Evolutionary conservation across 2,329 filamentous ascomycete genomes (phyloP).

Genomic region (Alternaria arborescens): DNA sequence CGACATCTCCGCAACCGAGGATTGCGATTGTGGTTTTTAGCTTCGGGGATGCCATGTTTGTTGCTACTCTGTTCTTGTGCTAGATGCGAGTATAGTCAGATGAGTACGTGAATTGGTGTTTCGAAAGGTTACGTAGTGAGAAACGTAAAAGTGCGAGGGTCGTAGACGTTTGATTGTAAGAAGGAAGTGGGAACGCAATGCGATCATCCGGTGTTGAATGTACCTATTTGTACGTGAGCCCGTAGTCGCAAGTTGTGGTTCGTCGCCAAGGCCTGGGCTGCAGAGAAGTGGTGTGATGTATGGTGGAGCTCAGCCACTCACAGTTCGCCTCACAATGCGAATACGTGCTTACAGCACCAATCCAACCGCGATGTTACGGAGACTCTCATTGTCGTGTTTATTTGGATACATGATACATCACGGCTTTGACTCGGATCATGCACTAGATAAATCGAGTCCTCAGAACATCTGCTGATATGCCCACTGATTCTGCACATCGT

Average conservation of each 20-base stretch:
- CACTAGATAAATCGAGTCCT: not conserved
- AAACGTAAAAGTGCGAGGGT: not conserved
- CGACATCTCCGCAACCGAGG: conserved; percentile 62
- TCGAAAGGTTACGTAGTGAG: not conserved
- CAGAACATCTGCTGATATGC: not conserved
- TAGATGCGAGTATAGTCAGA: not conserved
- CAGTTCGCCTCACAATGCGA: conserved; percentile 7
- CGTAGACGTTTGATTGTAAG: not conserved
- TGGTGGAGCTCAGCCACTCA: conserved; percentile 15
- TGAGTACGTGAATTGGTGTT: not conserved
- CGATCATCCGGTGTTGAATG: conserved; percentile 10
- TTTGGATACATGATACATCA: not conserved
- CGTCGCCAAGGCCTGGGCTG: conserved; percentile 31
- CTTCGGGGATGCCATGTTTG: conserved; percentile 34
- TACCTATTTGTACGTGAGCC: not conserved
- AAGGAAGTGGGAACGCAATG: not conserved
- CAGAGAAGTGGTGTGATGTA: conserved; percentile 30
- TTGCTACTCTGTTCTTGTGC: not conserved
- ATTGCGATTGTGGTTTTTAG: conserved; percentile 57
- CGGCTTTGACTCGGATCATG: not conserved
- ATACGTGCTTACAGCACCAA: not conserved
- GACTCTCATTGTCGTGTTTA: not conserved
- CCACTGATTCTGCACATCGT: conserved; percentile 48
- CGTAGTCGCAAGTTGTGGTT: conserved; percentile 8
- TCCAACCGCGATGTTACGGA: not conserved